A percentile compares a stretch with the other conserved stretches of the same genome.
Conservation (phyloP, 106 monocot genomes). For the Dioscorea dumetorum region DNA sequence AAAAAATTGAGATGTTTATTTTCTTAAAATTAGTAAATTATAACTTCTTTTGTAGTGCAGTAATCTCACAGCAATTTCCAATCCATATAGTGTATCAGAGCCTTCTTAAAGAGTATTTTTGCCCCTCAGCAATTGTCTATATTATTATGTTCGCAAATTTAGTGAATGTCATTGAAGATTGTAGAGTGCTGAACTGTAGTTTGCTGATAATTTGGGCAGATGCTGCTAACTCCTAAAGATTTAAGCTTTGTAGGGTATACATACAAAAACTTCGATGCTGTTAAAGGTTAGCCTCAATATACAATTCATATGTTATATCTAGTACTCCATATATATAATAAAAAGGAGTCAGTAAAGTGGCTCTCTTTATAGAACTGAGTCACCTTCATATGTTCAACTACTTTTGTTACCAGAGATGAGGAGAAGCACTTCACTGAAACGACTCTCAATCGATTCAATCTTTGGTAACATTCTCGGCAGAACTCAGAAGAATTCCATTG, state of each 20-base stretch:
- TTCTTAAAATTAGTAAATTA: background rate
- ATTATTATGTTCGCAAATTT: background rate
- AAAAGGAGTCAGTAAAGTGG: background rate
- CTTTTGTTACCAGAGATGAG: conserved; percentile 29
- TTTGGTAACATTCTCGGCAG: conserved; percentile 22
- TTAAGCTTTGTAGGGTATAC: conserved; percentile 82
- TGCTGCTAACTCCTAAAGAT: conserved; percentile 56
- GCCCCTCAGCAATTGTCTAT: too few species aligned
- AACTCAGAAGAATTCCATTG: background rate
- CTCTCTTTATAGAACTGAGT: background rate
- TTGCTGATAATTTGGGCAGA: conserved; percentile 7
- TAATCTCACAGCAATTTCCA: background rate
- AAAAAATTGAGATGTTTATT: background rate
- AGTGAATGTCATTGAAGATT: background rate
- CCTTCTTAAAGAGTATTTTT: background rate
- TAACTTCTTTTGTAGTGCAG: background rate
- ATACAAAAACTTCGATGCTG: conserved; percentile 81
- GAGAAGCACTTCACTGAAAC: conserved; percentile 37
- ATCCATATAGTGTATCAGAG: background rate
- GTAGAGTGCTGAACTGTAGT: background rate
- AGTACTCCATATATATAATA: background rate
- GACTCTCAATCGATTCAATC: conserved; percentile 45
- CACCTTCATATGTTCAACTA: background rate
- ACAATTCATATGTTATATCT: background rate
- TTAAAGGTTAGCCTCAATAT: conserved; percentile 43